phyloP scores from a whole-genome alignment of 345 rosid genomes.

The Noccaea bulbosa region DNA sequence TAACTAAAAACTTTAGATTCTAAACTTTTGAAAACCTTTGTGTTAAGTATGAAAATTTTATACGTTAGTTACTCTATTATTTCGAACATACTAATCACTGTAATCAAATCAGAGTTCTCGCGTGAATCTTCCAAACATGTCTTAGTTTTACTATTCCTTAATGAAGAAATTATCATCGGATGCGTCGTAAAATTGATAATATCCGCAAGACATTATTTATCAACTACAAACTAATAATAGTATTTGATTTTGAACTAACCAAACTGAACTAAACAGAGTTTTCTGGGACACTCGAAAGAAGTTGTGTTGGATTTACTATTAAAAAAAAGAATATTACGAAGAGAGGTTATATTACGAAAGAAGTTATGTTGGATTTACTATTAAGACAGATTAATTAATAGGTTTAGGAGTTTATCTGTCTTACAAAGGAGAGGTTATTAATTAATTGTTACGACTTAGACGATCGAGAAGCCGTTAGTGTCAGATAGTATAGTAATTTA shows the following conservation, averaged over 20 bases:
- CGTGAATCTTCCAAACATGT: background rate
- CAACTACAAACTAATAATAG: background rate
- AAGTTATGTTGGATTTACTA: too few relatives aligned
- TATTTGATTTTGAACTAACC: background rate
- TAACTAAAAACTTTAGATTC: background rate
- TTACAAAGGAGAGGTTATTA: background rate
- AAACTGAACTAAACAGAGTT: background rate
- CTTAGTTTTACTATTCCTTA: background rate
- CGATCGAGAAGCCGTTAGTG: slow-evolving; percentile 25
- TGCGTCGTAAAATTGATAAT: background rate
- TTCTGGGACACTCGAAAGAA: background rate
- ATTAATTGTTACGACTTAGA: background rate
- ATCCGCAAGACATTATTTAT: background rate
- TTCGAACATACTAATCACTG: background rate
- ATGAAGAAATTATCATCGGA: background rate
- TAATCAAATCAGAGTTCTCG: background rate
- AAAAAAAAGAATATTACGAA: background rate
- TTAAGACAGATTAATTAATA: too few relatives aligned
- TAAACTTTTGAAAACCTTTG: background rate
- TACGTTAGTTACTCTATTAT: background rate
- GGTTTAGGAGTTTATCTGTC: background rate
- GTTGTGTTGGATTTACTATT: background rate
- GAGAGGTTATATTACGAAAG: too few relatives aligned
- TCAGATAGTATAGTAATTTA: slow-evolving; percentile 24
- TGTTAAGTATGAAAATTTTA: background rate